Conservation (phyloP, 225 moss, liverwort and hornwort species). For the Climacium dendroides region DNA sequence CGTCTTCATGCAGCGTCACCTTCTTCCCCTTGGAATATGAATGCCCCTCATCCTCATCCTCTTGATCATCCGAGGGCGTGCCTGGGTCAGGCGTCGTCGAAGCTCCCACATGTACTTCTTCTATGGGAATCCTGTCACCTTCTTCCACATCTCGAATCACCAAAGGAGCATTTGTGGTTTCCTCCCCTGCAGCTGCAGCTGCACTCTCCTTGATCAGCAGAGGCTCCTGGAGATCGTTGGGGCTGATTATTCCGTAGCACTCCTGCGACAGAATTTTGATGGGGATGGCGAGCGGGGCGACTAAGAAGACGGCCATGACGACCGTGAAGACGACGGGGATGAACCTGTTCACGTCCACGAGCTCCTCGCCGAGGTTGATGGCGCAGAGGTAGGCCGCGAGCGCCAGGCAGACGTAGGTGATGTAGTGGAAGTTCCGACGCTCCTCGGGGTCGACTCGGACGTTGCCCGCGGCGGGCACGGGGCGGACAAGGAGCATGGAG, state of each 20-base stretch:
- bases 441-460: slow-evolving; percentile 40
- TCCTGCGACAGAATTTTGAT: slow-evolving; percentile 30
- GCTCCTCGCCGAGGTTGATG: slow-evolving; percentile 24
- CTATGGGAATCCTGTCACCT: not conserved
- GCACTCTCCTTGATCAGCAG: slow-evolving; percentile 17
- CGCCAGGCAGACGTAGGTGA: slow-evolving; percentile 57
- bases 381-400: slow-evolving; percentile 57
- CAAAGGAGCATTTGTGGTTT: not conserved
- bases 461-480: slow-evolving; percentile 19
- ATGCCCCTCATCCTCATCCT: not conserved
- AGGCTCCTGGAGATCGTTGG: slow-evolving; percentile 17
- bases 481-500: slow-evolving; percentile 69
- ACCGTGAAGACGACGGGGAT: slow-evolving; percentile 26
- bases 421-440: slow-evolving; percentile 46
- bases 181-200: not conserved
- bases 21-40: slow-evolving; percentile 5
- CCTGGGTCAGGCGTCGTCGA: not conserved
- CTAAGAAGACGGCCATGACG: slow-evolving; percentile 50
- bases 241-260: slow-evolving; percentile 11
- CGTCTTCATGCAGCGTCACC: slow-evolving; percentile 19
- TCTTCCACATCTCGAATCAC: not conserved
- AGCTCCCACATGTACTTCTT: not conserved
- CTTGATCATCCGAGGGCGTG: not conserved
- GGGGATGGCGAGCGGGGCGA: slow-evolving; percentile 60
- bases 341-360: slow-evolving; percentile 11